A percentile compares a stretch with the other conserved stretches of the same genome.
phyloP scores from a whole-genome alignment of 2,329 filamentous ascomycete species.

The Dactylellina leptospora region DNA sequence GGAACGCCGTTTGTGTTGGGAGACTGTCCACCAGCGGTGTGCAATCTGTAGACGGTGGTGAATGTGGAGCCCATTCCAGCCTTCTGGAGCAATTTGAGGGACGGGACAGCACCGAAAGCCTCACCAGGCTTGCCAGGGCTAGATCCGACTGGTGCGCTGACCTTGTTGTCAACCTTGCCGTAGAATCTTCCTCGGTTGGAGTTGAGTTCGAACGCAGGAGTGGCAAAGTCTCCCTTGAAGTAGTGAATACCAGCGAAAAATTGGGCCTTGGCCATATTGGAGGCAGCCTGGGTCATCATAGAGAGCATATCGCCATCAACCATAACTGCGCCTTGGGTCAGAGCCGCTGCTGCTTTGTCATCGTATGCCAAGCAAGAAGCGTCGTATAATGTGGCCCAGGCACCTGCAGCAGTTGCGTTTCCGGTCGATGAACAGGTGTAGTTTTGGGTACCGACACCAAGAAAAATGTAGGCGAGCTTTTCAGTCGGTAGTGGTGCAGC shows the following conservation, averaged over 20 bases:
- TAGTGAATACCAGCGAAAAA: conserved; percentile 77
- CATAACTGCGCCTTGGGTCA: conserved; percentile 73
- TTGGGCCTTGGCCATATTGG: conserved; percentile 60
- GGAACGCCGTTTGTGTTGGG: too few relatives aligned
- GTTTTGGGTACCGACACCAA: conserved; percentile 91
- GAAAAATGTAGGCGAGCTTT: conserved; percentile 65
- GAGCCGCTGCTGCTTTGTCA: conserved; percentile 72
- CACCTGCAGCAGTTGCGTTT: conserved; percentile 73
- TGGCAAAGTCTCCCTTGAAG: conserved; percentile 76
- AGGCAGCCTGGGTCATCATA: conserved; percentile 64
- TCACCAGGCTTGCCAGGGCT: conserved; percentile 55
- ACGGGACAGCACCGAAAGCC: conserved; percentile 76
- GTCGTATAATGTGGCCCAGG: conserved; percentile 86
- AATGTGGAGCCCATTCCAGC: conserved; percentile 60
- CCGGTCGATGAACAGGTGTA: conserved; percentile 78
- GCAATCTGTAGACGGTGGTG: conserved; percentile 80
- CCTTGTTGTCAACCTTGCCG: conserved; percentile 68
- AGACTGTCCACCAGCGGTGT: conserved; percentile 81
- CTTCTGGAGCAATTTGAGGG: conserved; percentile 77
- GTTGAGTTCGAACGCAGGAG: conserved; percentile 79
- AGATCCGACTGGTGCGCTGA: conserved; percentile 62
- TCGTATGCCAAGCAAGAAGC: conserved; percentile 76
- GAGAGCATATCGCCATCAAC: conserved; percentile 62
- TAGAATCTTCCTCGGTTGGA: conserved; percentile 64
- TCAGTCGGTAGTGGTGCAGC: conserved; percentile 1